A percentile compares a stretch with the other conserved stretches of the same genome.
Evolutionary conservation across 257 asterid genomes (phyloP).

Genomic region (Schizonepeta tenuifolia): DNA sequence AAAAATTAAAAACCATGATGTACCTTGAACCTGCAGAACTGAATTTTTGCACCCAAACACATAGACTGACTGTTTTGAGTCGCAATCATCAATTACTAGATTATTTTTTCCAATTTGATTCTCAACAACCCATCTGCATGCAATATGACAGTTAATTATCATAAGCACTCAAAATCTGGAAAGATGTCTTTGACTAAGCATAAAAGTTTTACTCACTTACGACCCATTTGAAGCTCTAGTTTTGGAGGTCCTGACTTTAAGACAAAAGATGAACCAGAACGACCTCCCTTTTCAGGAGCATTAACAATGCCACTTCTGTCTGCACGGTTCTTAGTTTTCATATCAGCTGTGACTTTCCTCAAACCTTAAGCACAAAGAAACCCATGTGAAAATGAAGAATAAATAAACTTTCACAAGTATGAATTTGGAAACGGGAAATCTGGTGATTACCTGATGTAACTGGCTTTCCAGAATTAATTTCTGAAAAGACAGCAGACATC

Average conservation of each 20-base stretch:
- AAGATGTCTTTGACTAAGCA: slow-evolving; percentile 17
- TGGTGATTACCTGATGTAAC: slow-evolving; percentile 72
- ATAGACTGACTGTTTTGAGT: slow-evolving; percentile 90
- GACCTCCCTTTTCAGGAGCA: slow-evolving; percentile 61
- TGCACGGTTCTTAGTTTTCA: slow-evolving; percentile 88
- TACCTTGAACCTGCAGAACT: slow-evolving; percentile 92
- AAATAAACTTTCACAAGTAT: slow-evolving; percentile 5
- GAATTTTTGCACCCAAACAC: slow-evolving; percentile 90
- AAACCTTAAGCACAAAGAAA: slow-evolving; percentile 53
- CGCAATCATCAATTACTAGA: slow-evolving; percentile 93
- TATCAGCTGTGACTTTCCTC: slow-evolving; percentile 90
- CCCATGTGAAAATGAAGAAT: slow-evolving; percentile 9
- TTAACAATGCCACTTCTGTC: slow-evolving; percentile 74
- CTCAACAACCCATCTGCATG: slow-evolving; percentile 94
- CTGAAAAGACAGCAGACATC: slow-evolving; percentile 94
- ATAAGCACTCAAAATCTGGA: slow-evolving; percentile 23
- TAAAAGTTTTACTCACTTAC: slow-evolving; percentile 71
- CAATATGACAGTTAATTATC: slow-evolving; percentile 30
- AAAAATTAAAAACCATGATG: not conserved
- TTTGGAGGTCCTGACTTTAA: slow-evolving; percentile 90
- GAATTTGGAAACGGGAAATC: not conserved
- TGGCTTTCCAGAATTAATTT: slow-evolving; percentile 80
- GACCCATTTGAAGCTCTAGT: slow-evolving; percentile 98
- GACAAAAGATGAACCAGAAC: slow-evolving; percentile 55
- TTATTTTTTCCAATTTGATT: slow-evolving; percentile 84